Base-by-base conservation (phyloP, 2,329 filamentous ascomycete species). In the Cordyceps fumosorosea region DNA sequence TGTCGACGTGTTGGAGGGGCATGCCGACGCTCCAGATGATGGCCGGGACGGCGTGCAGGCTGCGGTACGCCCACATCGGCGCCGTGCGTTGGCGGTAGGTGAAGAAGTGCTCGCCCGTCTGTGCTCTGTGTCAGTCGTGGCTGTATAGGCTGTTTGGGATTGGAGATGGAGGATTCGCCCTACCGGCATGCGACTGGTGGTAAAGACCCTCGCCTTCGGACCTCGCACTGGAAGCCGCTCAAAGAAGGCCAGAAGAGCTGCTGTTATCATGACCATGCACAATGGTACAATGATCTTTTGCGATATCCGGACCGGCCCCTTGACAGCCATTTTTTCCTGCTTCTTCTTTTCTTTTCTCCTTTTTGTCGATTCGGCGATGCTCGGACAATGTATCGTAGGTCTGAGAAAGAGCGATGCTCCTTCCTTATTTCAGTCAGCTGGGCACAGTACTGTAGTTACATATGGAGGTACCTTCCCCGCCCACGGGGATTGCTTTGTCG, bases 21-120 rank as follows among this genome's bases (percentile, higher is more conserved):
- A 63, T 63, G 29, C 34, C 24, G 3, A 63, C 29, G 51, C 62
- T 60, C 62, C 62, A 63, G 11, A 60, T 24, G 4, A 55, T 44
- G 18, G 62, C 55, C 0, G 62, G 62, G 5, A 57, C 0, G 29
- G 55, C 44, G 44, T 57, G 55, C 11, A 57, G 44, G 18, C n/a
- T 18, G 26, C 55, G 42, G 24, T 57, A 57, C 12, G 48, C n/a
- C 55, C 42, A 48, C 55, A 48, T 37, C 5, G 44, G 44, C 6
- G 55, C 55, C 6, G 44, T 57, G n/a, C 16, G 11, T 26, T 50
- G 44, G 14, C 55, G 42, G n/a, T 48, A 40, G 14, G 18, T 18
- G n/a, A 57, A 7, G 44, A 57, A 50, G 18, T 48, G 44, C 5
- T 57, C 29, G 8, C 55, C 55, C 8, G 44, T 34, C 55, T 57